Base-by-base conservation (phyloP, 257 asterid species). In the Perilla frutescens region DNA sequence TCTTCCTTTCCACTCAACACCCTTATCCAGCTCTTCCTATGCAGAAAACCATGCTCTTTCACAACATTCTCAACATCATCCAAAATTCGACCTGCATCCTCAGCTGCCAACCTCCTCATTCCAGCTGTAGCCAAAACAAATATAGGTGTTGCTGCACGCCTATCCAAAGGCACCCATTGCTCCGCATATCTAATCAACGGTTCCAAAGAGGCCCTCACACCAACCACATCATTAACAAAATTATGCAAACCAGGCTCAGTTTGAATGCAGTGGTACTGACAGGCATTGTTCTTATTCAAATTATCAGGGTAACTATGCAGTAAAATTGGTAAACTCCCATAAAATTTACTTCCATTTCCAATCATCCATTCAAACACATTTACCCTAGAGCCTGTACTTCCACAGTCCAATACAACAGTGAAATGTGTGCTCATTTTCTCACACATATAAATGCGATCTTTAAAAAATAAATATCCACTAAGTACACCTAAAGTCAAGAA, bases 1-100 rank as follows among this genome's bases (percentile, higher is more conserved):
- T 91, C 97, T 83, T 91, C 96, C 66, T 81, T 85, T 81, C 97
- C 97, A 61, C 83, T 91, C 79, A 91, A 76, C 69, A 90, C 93
- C 78, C 90, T 80, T 26, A 91, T 78, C 96, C 93, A 90, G n/a
- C 63, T 79, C 62, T 68, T 88, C 76, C 70, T 80, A 67, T 69
- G 72, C 73, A 84, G 32, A 76, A 91, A 91, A 1, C 84, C 79
- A 61, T 81, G 85, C 62, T 84, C 84, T 66, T 81, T 83, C 53
- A 85, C 86, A 59, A 88, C 82, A 70, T 54, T 72, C 78, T 81
- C 81, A 0, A 83, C 89, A 68, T 85, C 86, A 73, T 55, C 57
- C 81, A 87, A 66, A 76, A 89, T 81, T 59, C 40, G 45, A 1
- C 32, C 59, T 51, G 85, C 88, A 73, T 80, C 86, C 15, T 83